Percentiles rank a stretch among this genome's conserved stretches.
Conservation (phyloP, 73 alveolate genomes). For the Paramecium tetraurelia region DNA sequence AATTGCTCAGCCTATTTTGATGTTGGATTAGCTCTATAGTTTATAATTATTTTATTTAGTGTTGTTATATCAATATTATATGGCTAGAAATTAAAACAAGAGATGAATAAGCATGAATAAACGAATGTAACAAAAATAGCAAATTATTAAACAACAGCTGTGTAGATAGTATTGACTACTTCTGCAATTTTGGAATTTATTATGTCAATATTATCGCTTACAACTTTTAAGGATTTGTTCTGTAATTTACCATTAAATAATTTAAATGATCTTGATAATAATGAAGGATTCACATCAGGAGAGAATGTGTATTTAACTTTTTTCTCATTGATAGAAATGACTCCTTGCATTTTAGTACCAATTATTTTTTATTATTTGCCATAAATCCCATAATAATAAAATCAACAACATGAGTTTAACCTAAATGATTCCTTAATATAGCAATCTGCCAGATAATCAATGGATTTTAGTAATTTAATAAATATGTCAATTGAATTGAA, state of each 20-base stretch:
- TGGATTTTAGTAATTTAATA: background rate
- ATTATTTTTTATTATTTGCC: constrained; percentile 2
- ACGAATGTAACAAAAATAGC: background rate
- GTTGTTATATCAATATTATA: background rate
- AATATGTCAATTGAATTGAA: background rate
- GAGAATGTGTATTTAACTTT: background rate
- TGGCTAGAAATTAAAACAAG: background rate
- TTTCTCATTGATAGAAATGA: constrained; percentile 24
- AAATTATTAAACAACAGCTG: background rate
- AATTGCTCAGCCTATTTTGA: background rate
- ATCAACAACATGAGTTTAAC: background rate
- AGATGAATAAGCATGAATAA: background rate
- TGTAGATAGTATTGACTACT: background rate
- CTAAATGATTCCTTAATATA: background rate
- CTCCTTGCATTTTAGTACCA: constrained; percentile 32
- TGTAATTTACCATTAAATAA: background rate
- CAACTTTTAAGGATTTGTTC: background rate
- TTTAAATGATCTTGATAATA: background rate
- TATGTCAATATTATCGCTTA: background rate
- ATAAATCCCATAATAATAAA: background rate
- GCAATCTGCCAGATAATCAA: background rate
- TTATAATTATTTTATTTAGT: background rate
- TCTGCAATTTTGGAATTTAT: background rate
- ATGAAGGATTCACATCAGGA: background rate
- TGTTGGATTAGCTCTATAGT: background rate